These are phyloP conservation scores for Diaporthe amygdali DNA, from an alignment of 2,329 filamentous ascomycete species.

Conservation along the genomic window DNA sequence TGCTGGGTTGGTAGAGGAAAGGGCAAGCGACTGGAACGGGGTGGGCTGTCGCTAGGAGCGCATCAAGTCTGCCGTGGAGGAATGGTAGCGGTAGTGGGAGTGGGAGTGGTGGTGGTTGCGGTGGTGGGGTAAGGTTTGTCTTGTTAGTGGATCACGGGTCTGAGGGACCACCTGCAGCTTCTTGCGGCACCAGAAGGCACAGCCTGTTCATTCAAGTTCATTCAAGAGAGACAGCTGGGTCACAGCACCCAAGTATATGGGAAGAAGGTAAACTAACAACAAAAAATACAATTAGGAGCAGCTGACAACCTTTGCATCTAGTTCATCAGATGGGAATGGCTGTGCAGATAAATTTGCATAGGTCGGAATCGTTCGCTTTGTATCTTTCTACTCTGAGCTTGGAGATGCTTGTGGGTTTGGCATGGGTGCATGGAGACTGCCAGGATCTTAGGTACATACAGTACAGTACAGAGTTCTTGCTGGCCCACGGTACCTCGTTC, in stretches of 20 bases:
- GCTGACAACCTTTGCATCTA: not conserved
- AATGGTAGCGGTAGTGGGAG: not conserved
- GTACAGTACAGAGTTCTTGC: not conserved
- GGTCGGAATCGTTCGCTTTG: too few species aligned
- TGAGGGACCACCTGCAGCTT: constrained; percentile 2
- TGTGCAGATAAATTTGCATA: not conserved
- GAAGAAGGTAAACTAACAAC: not conserved
- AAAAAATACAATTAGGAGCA: not conserved
- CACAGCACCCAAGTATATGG: not conserved
- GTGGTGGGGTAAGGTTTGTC: constrained; percentile 12
- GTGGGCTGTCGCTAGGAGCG: constrained; percentile 7
- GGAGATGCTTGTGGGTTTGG: not conserved
- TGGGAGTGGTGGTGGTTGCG: not conserved
- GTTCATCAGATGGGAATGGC: not conserved
- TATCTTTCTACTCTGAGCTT: not conserved
- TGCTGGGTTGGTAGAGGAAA: not conserved
- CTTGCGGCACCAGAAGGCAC: not conserved
- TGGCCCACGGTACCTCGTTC: not conserved
- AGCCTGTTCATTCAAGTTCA: not conserved
- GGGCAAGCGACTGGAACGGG: constrained; percentile 3
- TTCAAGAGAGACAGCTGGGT: not conserved
- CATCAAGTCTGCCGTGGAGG: not conserved
- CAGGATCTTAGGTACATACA: not conserved
- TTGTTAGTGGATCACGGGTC: constrained; percentile 15
- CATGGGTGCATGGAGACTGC: not conserved